phyloP scores from a whole-genome alignment of 1,284 basidiomycete genomes.

The Sporisorium sorghi region DNA sequence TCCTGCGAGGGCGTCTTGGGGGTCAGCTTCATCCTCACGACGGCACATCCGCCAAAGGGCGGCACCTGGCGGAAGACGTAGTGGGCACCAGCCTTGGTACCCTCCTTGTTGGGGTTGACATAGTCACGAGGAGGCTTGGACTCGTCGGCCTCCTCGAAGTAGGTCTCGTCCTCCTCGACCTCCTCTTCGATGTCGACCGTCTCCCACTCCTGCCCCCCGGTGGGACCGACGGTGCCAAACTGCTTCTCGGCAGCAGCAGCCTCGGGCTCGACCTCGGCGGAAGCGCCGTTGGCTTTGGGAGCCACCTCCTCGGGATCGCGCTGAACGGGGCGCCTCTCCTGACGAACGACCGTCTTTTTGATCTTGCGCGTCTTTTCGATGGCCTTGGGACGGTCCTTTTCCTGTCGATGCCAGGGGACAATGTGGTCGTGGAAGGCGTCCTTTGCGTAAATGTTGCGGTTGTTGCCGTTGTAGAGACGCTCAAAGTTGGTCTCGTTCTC shows the following conservation, averaged over 20 bases:
- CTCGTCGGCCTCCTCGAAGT: slow-evolving; percentile 56
- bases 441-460: slow-evolving; percentile 87
- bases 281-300: slow-evolving; percentile 40
- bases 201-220: slow-evolving; percentile 41
- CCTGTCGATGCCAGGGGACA: slow-evolving; percentile 78
- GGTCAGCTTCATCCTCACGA: slow-evolving; percentile 93
- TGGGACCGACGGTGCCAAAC: slow-evolving; percentile 38
- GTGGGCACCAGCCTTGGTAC: slow-evolving; percentile 93
- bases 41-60: slow-evolving; percentile 89
- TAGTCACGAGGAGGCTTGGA: slow-evolving; percentile 56
- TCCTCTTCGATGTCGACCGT: slow-evolving; percentile 64
- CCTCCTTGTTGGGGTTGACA: slow-evolving; percentile 86
- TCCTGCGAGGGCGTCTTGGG: slow-evolving; percentile 81
- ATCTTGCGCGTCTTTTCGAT: slow-evolving; percentile 56
- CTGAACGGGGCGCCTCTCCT: slow-evolving; percentile 33
- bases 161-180: slow-evolving; percentile 64
- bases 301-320: slow-evolving; percentile 40
- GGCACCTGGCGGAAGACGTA: slow-evolving; percentile 89
- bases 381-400: slow-evolving; percentile 62
- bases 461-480: slow-evolving; percentile 82
- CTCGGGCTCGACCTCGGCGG: slow-evolving; percentile 43
- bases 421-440: slow-evolving; percentile 99
- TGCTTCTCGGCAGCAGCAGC: slow-evolving; percentile 48
- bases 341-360: slow-evolving; percentile 51
- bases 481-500: slow-evolving; percentile 96